Conservation (phyloP, 2,329 filamentous ascomycete species). For the Penicillium psychrosexuale region DNA sequence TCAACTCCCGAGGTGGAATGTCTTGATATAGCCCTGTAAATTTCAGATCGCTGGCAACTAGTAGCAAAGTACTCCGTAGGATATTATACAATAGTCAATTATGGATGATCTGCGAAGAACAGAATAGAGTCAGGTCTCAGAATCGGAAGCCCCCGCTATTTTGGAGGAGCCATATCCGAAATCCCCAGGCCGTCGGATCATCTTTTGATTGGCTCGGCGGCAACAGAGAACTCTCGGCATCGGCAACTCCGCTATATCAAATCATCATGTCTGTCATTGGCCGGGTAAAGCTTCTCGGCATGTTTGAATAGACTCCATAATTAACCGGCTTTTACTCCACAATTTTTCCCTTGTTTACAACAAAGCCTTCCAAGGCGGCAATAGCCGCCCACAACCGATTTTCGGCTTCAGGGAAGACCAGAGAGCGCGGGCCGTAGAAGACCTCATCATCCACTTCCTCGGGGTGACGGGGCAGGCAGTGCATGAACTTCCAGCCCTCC, state of each 20-base stretch:
- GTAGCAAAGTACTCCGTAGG: background rate
- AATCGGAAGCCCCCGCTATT: background rate
- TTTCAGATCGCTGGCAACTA: background rate
- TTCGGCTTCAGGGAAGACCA: slow-evolving; percentile 93
- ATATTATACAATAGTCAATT: background rate
- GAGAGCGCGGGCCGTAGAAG: slow-evolving; percentile 78
- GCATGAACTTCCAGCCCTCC: slow-evolving; percentile 94
- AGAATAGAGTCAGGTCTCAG: background rate
- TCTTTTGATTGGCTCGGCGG: slow-evolving; percentile 4
- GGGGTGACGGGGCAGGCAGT: slow-evolving; percentile 85
- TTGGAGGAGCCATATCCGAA: background rate
- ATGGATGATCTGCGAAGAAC: background rate
- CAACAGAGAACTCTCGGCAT: background rate
- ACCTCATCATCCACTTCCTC: slow-evolving; percentile 95
- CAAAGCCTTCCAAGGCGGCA: slow-evolving; percentile 81
- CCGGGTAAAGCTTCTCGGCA: background rate
- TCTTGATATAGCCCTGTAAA: background rate
- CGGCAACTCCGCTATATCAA: slow-evolving; percentile 1
- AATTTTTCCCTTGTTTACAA: slow-evolving; percentile 89
- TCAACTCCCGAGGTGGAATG: background rate
- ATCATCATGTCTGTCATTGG: slow-evolving; percentile 16
- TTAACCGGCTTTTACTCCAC: slow-evolving; percentile 19
- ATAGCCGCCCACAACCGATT: slow-evolving; percentile 91
- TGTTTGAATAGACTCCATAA: background rate
- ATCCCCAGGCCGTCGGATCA: slow-evolving; percentile 15